A percentile compares a stretch with the other conserved stretches of the same genome.
Evolutionary conservation across 2,329 filamentous ascomycete genomes (phyloP).

Genomic region (Aureobasidium leucospermi): DNA sequence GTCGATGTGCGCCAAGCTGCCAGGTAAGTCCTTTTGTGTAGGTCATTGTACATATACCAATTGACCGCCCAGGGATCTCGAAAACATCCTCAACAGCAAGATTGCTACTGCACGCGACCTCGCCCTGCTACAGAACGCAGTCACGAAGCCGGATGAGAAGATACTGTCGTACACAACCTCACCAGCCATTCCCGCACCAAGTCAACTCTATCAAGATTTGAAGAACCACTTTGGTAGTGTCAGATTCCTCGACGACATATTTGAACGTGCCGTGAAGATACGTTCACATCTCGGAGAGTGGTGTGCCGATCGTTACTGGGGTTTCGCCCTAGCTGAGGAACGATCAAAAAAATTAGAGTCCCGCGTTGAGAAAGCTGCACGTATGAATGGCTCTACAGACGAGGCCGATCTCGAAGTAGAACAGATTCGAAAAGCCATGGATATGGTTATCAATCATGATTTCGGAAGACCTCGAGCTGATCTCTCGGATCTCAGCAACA

Average conservation of each 20-base stretch:
- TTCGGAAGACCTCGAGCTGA: background rate
- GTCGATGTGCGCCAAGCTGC: slow-evolving; percentile 65
- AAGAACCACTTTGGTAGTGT: slow-evolving; percentile 46
- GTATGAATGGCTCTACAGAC: slow-evolving; percentile 1
- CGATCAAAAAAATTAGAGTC: slow-evolving; percentile 56
- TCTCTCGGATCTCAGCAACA: slow-evolving; percentile 55
- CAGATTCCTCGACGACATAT: slow-evolving; percentile 47
- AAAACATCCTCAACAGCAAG: slow-evolving; percentile 67
- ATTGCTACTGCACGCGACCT: slow-evolving; percentile 71
- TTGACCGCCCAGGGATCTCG: slow-evolving; percentile 48
- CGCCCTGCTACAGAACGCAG: slow-evolving; percentile 49
- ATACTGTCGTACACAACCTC: slow-evolving; percentile 51
- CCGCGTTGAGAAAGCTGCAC: slow-evolving; percentile 36
- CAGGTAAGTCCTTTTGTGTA: slow-evolving; percentile 23
- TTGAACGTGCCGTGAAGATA: slow-evolving; percentile 53
- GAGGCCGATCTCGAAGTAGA: slow-evolving; percentile 44
- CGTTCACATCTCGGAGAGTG: slow-evolving; percentile 67
- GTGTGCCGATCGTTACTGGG: slow-evolving; percentile 80
- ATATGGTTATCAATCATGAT: slow-evolving; percentile 20
- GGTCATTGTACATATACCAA: background rate
- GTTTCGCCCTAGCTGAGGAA: slow-evolving; percentile 57
- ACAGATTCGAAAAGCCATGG: slow-evolving; percentile 52
- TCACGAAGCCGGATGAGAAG: slow-evolving; percentile 54
- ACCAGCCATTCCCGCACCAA: slow-evolving; percentile 46
- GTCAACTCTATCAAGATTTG: slow-evolving; percentile 55